phyloP scores from a whole-genome alignment of 129 eudicot species.

The Flaveria sonorensis region DNA sequence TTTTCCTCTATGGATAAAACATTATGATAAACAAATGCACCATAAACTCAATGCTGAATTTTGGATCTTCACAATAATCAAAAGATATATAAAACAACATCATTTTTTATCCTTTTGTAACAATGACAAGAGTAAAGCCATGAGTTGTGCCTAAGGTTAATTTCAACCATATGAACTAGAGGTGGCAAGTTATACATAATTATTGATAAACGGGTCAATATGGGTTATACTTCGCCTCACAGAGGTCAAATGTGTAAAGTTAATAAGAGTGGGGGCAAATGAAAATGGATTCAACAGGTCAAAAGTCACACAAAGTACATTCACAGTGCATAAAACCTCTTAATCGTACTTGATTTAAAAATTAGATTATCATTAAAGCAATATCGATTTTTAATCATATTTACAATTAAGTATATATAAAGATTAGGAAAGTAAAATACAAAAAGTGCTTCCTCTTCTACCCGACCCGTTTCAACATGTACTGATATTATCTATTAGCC shows the following conservation, averaged over 20 bases:
- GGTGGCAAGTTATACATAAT: neutral
- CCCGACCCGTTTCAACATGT: neutral
- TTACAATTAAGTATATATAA: too few species aligned
- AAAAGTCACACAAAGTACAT: slow-evolving; percentile 5
- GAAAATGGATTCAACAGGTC: neutral
- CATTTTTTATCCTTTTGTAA: neutral
- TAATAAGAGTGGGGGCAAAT: neutral
- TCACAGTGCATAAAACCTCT: neutral
- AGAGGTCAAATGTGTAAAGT: neutral
- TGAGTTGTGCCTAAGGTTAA: neutral
- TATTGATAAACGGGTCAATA: neutral
- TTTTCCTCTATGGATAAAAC: slow-evolving; percentile 14
- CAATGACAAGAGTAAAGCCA: slow-evolving; percentile 16
- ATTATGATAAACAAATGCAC: neutral
- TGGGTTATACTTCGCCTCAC: neutral
- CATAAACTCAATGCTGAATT: neutral
- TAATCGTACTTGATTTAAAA: neutral
- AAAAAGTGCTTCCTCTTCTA: neutral
- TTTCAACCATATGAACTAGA: slow-evolving; percentile 12
- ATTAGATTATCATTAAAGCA: slow-evolving; percentile 8
- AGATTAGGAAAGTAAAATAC: neutral
- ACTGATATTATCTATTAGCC: neutral
- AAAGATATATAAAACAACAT: neutral
- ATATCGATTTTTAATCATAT: neutral
- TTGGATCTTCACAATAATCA: neutral